Base-by-base conservation (phyloP, 164 flowering plant species). In the Houttuynia cordata region DNA sequence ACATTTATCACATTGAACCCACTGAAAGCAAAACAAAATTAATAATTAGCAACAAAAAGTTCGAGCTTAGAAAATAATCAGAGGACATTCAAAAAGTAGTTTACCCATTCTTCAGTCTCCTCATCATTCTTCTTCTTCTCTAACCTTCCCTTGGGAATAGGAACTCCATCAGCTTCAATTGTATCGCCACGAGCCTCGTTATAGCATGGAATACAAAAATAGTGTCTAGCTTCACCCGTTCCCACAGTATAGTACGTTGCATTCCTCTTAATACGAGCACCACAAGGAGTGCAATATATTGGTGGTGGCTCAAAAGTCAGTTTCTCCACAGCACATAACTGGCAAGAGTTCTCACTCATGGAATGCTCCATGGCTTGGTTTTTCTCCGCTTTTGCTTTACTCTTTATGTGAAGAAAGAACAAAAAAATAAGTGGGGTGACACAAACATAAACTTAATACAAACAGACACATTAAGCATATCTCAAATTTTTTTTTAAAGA, bases 1-100 rank as follows among this genome's bases (percentile, higher is more conserved):
- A 58, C 73, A 70, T 51, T 66, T 66, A 53, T 66, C 73, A 47
- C 73, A 70, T 47, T 65, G 69, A 58, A 70, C 73, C 73, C 73
- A 70, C 73, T 70, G 68, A 41, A 62, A n/a, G 61, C 19, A 61
- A 42, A 14, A 41, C 18, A 4, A 25, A 60, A 3, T 14, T 23
- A 24, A 47, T 24, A 8, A 18, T 9, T 18, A 23, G 25, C 14
- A 47, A 10, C 7, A 13, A 9, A 17, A 19, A 30, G 18, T 25
- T 22, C 4, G 4, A 10, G 19, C 19, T 53, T 41, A 15, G 6
- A 13, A 50, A 19, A 6, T 6, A 55, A 37, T 21, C 7, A 24
- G 12, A 30, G 23, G 18, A 18, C 14, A 7, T 9, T 5, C 55
- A 52, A 18, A 52, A 47, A 10, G n/a, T 18, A 2, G 52, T 66